Base-by-base conservation (phyloP, 164 flowering plant species). In the Chimonanthus praecox region DNA sequence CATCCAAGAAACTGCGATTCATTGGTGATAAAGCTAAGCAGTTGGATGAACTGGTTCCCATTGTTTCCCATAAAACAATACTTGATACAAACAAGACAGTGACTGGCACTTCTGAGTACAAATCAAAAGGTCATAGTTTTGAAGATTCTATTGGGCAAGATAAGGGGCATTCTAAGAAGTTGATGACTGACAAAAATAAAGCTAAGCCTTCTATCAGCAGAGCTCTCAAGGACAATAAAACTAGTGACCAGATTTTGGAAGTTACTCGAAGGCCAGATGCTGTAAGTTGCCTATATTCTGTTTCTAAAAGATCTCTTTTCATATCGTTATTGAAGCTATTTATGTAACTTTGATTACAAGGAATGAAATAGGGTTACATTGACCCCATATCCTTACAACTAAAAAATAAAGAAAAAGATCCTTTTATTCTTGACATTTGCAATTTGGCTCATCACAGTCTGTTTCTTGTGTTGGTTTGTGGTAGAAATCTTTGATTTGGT, bases 181-280 rank as follows among this genome's bases (percentile, higher is more conserved):
- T 69, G 61, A 78, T 76, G 74, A 50, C 33, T 73, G 84, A 71
- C 49, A 77, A 79, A 75, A 78, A 76, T 73, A 62, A 15, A 47
- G 4, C 48, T 47, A 79, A 79, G 54, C 74, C 73, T 80, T 51
- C 80, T 46, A 75, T 70, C 72, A 83, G 82, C n/a, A 81, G 80
- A 67, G 49, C 68, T 74, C 74, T 64, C 11, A 67, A 67, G 68
- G 85, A 72, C 49, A 16, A 21, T 0, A 75, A 51, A 76, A 69
- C 69, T 71, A 73, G 58, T 73, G 76, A 71, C 48, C 72, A 79
- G 62, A 51, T 47, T 43, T 3, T 79, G 67, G 88, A 89, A 78
- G 86, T 84, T 49, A 78, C 85, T 58, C 79, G 80, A 76, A 85
- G 83, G 72, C 89, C 88, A 58, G 74, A 76, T 74, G 75, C 69